A percentile compares a stretch with the other conserved stretches of the same genome.
Evolutionary conservation across 2,329 filamentous ascomycete genomes (phyloP).

Genomic region (Xylariomycetidae sp.): DNA sequence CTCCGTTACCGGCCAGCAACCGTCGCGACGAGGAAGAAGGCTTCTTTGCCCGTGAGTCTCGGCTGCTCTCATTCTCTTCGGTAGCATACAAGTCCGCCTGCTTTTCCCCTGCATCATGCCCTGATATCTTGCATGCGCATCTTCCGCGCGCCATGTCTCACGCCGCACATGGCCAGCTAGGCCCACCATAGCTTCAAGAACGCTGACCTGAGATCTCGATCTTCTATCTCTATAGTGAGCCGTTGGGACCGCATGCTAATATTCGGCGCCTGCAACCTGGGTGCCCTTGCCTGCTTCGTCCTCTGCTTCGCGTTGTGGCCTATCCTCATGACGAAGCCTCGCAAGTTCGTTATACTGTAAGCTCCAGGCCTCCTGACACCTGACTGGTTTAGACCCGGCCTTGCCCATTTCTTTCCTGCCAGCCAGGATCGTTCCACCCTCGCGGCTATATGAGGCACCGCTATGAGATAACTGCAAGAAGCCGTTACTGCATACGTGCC

Average conservation of each 20-base stretch:
- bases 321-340: slow-evolving; percentile 69
- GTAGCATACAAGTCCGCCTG: too few relatives aligned
- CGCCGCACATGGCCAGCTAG: slow-evolving; percentile 29
- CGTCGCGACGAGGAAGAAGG: slow-evolving; percentile 91
- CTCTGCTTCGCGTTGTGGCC: slow-evolving; percentile 89
- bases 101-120: slow-evolving; percentile 35
- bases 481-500: slow-evolving; percentile 24
- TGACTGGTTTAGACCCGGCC: slow-evolving; percentile 11
- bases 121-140: slow-evolving; percentile 36
- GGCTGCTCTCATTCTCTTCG: slow-evolving; percentile 11
- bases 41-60: slow-evolving; percentile 84
- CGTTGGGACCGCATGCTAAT: slow-evolving; percentile 93
- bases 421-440: slow-evolving; percentile 11
- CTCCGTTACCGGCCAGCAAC: slow-evolving; percentile 76
- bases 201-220: slow-evolving; percentile 28
- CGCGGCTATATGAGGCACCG: slow-evolving; percentile 10
- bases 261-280: slow-evolving; percentile 86
- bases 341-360: slow-evolving; percentile 97
- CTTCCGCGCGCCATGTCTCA: slow-evolving; percentile 37
- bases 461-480: slow-evolving; percentile 23
- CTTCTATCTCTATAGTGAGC: slow-evolving; percentile 65
- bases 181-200: slow-evolving; percentile 15
- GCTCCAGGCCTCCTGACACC: slow-evolving; percentile 29
- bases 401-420: too few relatives aligned
- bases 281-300: slow-evolving; percentile 85